Evolutionary conservation across 176 grass and related monocot genomes (phyloP).

Genomic region (Carex littledalei): DNA sequence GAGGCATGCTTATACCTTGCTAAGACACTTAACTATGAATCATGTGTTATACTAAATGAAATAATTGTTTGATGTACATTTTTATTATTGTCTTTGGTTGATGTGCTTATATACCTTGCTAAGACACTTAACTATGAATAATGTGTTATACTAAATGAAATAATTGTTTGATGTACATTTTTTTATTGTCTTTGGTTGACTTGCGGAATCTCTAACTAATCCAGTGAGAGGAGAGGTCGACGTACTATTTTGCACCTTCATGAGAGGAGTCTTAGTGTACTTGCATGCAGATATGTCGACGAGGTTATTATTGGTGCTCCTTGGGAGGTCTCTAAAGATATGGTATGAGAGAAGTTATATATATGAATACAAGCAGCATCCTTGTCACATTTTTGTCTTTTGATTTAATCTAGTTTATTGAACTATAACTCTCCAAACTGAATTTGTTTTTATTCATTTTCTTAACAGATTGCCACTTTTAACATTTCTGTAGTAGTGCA

Average conservation of each 20-base stretch:
- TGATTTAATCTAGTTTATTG: not conserved
- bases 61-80: slow-evolving; percentile 1
- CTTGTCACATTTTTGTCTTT: not conserved
- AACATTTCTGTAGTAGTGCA: slow-evolving; percentile 85
- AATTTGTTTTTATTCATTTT: not conserved
- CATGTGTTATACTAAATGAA: not conserved
- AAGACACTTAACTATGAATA: not conserved
- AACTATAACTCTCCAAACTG: not conserved
- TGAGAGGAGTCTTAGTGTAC: slow-evolving; percentile 84
- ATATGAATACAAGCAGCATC: not conserved
- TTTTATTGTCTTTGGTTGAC: slow-evolving; percentile 15
- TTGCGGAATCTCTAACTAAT: slow-evolving; percentile 13
- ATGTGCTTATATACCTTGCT: not conserved
- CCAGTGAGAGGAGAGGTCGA: slow-evolving; percentile 67
- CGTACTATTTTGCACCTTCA: slow-evolving; percentile 84
- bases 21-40: not conserved
- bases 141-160: not conserved
- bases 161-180: slow-evolving; percentile 4
- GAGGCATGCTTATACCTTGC: not conserved
- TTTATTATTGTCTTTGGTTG: slow-evolving; percentile 2
- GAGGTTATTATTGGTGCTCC: slow-evolving; percentile 97
- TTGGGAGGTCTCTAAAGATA: slow-evolving; percentile 89
- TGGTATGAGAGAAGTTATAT: slow-evolving; percentile 40
- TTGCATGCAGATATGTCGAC: slow-evolving; percentile 90
- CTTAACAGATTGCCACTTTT: slow-evolving; percentile 55